Base-by-base conservation (phyloP, 305 asterid genomes). In the Withania somnifera region DNA sequence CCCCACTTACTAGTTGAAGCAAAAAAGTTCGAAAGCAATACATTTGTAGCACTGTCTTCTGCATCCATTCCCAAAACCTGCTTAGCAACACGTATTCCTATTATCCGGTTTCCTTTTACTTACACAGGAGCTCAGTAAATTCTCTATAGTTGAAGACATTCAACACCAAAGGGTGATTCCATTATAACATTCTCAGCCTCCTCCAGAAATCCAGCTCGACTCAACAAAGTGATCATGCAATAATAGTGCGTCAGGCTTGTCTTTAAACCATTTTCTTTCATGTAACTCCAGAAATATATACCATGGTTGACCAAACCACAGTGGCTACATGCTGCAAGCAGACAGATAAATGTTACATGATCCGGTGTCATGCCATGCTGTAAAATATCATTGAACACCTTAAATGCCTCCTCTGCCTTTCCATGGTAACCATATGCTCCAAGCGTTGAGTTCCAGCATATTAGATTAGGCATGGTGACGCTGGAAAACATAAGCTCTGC, bases 391-490 rank as follows among this genome's bases (percentile, higher is more conserved):
- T 88, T 86, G 78, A 90, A 93, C 4, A 88, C 75, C 82, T 34
- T 82, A 66, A 95, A 90, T 1, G 97, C 97, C 68, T 87, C 88
- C 19, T 87, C 78, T 5, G 95, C 90, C 87, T 88, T 86, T 56
- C 99, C 98, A 50, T 93, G 95, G 83, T 92, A 89, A 68, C 93
- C 84, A 66, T 88, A 94, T 81, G 96, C 99, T 22, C 92, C 92
- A 30, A 94, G 91, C 90, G 93, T 85, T 2, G 98, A 87, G 89
- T 95, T 95, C 97, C 96, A 93, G 89, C 95, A 95, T 91, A 76
- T 88, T 30, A 93, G 79, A 83, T 95, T 97, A 26, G 87, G 85
- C 19, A 53, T 51, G 3, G 36, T 73, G 45, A 85, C 69, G 26
- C 82, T 66, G n/a, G 90, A 89, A 84, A 95, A 90, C 71, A 77